A percentile compares a stretch with the other conserved stretches of the same genome.
Evolutionary conservation across 2,329 filamentous ascomycete genomes (phyloP).

Genomic region (Coleophoma eucalyptorum): DNA sequence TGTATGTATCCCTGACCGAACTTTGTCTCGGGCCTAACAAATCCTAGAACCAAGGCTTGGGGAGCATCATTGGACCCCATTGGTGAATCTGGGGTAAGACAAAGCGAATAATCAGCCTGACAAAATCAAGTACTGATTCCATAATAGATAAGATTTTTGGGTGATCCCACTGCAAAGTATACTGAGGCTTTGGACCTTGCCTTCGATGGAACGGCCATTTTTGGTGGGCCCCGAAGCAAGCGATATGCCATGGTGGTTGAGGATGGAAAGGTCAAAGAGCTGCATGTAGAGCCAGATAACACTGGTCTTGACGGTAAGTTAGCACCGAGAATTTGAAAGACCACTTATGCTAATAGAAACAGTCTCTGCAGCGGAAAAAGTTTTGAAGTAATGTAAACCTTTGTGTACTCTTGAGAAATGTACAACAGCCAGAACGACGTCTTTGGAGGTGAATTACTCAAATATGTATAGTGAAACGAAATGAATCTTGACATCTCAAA

Average conservation of each 20-base stretch:
- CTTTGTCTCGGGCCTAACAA: background rate
- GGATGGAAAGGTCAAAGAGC: constrained; percentile 78
- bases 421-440: too few relatives aligned
- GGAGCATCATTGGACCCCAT: constrained; percentile 71
- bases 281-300: constrained; percentile 84
- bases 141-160: constrained; percentile 80
- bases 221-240: constrained; percentile 81
- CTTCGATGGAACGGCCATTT: constrained; percentile 76
- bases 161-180: constrained; percentile 75
- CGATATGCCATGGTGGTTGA: constrained; percentile 81
- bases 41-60: constrained; percentile 83
- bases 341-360: background rate
- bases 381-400: constrained; percentile 13
- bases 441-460: too few relatives aligned
- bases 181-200: constrained; percentile 78
- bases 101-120: background rate
- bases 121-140: background rate
- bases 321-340: background rate
- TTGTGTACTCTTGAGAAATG: too few relatives aligned
- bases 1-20: constrained; percentile 52
- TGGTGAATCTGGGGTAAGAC: constrained; percentile 68
- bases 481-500: too few relatives aligned
- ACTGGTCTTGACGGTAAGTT: constrained; percentile 72
- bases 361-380: constrained; percentile 46
- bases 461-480: too few relatives aligned